Conservation (phyloP, 192 early-diverging fungal species). For the Piromyces finnis region DNA sequence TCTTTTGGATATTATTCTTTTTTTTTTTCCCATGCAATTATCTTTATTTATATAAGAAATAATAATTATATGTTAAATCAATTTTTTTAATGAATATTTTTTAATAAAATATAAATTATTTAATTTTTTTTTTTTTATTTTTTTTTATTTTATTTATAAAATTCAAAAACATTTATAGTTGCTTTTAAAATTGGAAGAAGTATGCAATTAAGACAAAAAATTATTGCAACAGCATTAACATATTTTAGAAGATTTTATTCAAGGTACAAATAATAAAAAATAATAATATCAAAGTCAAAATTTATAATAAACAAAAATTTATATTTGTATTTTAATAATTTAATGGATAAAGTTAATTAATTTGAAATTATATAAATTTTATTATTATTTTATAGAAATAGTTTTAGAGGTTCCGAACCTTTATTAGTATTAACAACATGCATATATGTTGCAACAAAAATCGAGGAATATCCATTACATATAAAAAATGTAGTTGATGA, state of each 20-base stretch:
- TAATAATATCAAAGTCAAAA: no score
- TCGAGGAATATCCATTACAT: slow-evolving; percentile 61
- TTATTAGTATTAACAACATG: slow-evolving; percentile 61
- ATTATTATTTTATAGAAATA: slow-evolving; percentile 44
- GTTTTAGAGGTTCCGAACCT: slow-evolving; percentile 52
- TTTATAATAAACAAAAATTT: no score
- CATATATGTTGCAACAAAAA: slow-evolving; percentile 75
- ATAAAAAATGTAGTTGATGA: slow-evolving; percentile 29
- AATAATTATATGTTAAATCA: no score
- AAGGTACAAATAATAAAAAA: no score
- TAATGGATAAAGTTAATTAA: no score
- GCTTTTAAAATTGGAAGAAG: slow-evolving; percentile 55
- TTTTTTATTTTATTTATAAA: no score
- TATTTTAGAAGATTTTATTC: slow-evolving; percentile 85
- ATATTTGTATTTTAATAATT: no score
- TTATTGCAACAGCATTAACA: slow-evolving; percentile 62
- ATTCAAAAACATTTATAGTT: slow-evolving; percentile 32
- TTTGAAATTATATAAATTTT: no score
- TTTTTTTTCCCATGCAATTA: no score
- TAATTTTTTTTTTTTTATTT: slow-evolving; percentile 3
- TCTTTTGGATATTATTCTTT: no score
- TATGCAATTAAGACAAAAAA: slow-evolving; percentile 56
- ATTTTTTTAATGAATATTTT: no score
- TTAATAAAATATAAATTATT: background rate
- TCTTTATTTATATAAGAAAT: no score